Evolutionary conservation across 176 grass and related monocot genomes (phyloP).

Genomic region (Triticum urartu): DNA sequence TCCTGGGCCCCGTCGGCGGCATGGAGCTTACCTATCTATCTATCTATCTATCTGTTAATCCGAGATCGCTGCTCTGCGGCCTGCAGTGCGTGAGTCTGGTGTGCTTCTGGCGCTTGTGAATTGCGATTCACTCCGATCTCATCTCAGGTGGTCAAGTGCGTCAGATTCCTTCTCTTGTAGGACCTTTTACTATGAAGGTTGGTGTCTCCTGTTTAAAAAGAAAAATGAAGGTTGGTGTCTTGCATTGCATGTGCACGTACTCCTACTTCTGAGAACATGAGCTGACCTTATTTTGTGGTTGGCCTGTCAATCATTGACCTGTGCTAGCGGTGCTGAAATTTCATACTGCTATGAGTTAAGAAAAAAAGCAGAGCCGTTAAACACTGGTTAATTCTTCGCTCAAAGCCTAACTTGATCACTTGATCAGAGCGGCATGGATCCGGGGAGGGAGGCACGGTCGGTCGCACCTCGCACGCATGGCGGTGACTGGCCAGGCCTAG

Average conservation of each 20-base stretch:
- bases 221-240: not conserved
- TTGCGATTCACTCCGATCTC: constrained; percentile 27
- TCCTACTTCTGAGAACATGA: too few relatives aligned
- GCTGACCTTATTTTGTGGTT: too few relatives aligned
- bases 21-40: not conserved
- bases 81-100: not conserved
- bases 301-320: too few relatives aligned
- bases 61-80: not conserved
- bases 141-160: not conserved
- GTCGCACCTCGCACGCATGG: not conserved
- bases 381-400: not conserved
- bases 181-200: not conserved
- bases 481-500: not conserved
- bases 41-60: not conserved
- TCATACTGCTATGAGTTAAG: too few relatives aligned
- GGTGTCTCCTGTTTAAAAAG: too few relatives aligned
- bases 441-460: not conserved
- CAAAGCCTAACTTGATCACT: not conserved
- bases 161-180: not conserved
- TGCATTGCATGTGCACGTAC: not conserved
- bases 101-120: not conserved
- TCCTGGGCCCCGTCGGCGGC: not conserved
- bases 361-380: too few relatives aligned
- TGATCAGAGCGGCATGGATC: not conserved
- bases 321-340: too few relatives aligned